Evolutionary conservation across 495 filamentous ascomycete species (phyloP).

Genomic region (Neurospora sp.): DNA sequence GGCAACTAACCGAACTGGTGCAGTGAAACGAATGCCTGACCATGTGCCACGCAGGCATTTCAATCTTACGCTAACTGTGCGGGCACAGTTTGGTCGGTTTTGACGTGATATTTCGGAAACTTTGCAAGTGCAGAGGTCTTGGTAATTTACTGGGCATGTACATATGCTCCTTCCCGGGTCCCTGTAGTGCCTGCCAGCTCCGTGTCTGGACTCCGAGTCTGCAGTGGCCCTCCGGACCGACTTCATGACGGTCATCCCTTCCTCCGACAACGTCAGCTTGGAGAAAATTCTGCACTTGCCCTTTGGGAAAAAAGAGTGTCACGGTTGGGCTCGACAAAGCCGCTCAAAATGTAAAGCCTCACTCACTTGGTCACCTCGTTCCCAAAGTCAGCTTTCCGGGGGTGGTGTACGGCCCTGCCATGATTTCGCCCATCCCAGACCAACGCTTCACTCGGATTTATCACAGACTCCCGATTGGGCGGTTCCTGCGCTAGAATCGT

Average conservation of each 20-base stretch:
- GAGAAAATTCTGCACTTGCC: background rate
- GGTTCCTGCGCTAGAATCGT: background rate
- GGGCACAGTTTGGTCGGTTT: slow-evolving; percentile 2
- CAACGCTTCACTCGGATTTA: background rate
- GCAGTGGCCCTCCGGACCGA: background rate
- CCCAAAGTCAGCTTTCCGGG: background rate
- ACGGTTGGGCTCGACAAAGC: background rate
- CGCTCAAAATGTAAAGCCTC: background rate
- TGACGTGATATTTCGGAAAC: background rate
- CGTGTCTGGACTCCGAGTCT: background rate
- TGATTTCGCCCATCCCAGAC: background rate
- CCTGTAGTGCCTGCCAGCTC: background rate
- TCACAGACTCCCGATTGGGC: background rate
- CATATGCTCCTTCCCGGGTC: background rate
- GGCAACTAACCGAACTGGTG: background rate
- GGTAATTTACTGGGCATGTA: background rate
- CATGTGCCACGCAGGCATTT: background rate
- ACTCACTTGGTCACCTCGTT: background rate
- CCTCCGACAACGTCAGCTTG: background rate
- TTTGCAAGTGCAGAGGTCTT: background rate
- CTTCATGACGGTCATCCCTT: background rate
- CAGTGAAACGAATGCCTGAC: background rate
- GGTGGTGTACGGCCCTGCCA: background rate
- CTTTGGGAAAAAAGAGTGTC: background rate
- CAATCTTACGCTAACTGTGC: slow-evolving; percentile 6